These are phyloP conservation scores for Dalbergia oliveri DNA, from an alignment of 306 rosid genomes.

Conservation along the genomic window DNA sequence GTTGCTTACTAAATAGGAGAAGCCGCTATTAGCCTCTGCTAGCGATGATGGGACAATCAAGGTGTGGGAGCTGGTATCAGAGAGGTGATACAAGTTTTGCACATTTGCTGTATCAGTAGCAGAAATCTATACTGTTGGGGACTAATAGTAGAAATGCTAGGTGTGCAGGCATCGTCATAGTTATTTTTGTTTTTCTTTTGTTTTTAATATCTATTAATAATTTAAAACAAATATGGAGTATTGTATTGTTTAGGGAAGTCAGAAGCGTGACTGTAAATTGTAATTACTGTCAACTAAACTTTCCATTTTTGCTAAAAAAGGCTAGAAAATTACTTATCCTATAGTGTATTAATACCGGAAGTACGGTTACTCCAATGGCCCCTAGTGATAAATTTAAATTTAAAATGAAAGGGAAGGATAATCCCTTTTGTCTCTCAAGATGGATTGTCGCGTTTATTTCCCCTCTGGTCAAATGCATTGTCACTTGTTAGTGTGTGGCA, in stretches of 20 bases:
- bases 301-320: slow-evolving; percentile 31
- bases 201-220: slow-evolving; percentile 13
- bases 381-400: background rate
- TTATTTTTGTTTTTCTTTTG: slow-evolving; percentile 25
- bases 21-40: slow-evolving; percentile 80
- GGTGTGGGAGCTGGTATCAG: slow-evolving; percentile 84
- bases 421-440: background rate
- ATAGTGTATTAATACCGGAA: slow-evolving; percentile 2
- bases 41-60: slow-evolving; percentile 89
- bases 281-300: slow-evolving; percentile 40
- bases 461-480: background rate
- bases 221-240: slow-evolving; percentile 26
- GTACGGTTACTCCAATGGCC: background rate
- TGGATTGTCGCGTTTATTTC: background rate
- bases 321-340: slow-evolving; percentile 18
- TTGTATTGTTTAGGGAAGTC: slow-evolving; percentile 30
- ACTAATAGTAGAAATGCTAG: slow-evolving; percentile 47
- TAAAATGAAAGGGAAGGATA: slow-evolving; percentile 9
- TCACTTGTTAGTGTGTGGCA: slow-evolving; percentile 3
- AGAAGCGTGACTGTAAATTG: slow-evolving; percentile 43
- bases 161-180: slow-evolving; percentile 43
- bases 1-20: slow-evolving; percentile 61
- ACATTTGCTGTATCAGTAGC: slow-evolving; percentile 47
- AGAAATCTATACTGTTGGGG: slow-evolving; percentile 40
- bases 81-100: slow-evolving; percentile 48